A percentile compares a stretch with the other conserved stretches of the same genome.
Evolutionary conservation across 495 filamentous ascomycete genomes (phyloP).

Genomic region (Hypoxylon trugodes): DNA sequence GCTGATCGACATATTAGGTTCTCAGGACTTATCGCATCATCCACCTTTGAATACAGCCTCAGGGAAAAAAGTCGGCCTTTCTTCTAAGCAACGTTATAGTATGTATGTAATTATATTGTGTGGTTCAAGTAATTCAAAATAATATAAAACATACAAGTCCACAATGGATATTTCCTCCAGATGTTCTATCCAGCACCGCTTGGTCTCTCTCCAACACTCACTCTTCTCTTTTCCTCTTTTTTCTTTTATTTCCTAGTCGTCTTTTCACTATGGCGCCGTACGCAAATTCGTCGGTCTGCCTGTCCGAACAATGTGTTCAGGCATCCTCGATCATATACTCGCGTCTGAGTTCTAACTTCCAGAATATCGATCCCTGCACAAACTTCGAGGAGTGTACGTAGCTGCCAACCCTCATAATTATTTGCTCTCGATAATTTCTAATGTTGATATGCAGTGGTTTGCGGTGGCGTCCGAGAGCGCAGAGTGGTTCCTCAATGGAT

Average conservation of each 20-base stretch:
- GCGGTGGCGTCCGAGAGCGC: slow-evolving; percentile 67
- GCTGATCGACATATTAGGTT: slow-evolving; percentile 5
- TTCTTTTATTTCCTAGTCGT: not conserved
- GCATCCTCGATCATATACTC: slow-evolving; percentile 68
- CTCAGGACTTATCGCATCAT: not conserved
- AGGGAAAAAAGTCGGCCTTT: not conserved
- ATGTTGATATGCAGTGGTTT: slow-evolving; percentile 52
- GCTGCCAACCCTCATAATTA: not conserved
- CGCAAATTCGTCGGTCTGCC: slow-evolving; percentile 15
- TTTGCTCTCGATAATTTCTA: not conserved
- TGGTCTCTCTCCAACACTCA: not conserved
- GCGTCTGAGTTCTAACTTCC: slow-evolving; percentile 66
- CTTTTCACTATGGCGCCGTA: slow-evolving; percentile 5
- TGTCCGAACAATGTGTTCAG: slow-evolving; percentile 59
- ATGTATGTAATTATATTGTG: not conserved
- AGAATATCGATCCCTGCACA: slow-evolving; percentile 69
- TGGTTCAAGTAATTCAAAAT: not conserved
- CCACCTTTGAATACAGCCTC: not conserved
- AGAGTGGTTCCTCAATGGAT: slow-evolving; percentile 72
- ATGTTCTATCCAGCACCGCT: slow-evolving; percentile 10
- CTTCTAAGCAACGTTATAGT: not conserved
- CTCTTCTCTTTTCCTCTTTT: not conserved
- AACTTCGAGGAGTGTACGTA: slow-evolving; percentile 62
- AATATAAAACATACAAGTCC: slow-evolving; percentile 7
- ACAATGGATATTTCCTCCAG: not conserved